Evolutionary conservation across 768 basidiomycete genomes (phyloP), one percentile per base, ranked within the genome.

Genomic region (Agrocybe praecox): DNA sequence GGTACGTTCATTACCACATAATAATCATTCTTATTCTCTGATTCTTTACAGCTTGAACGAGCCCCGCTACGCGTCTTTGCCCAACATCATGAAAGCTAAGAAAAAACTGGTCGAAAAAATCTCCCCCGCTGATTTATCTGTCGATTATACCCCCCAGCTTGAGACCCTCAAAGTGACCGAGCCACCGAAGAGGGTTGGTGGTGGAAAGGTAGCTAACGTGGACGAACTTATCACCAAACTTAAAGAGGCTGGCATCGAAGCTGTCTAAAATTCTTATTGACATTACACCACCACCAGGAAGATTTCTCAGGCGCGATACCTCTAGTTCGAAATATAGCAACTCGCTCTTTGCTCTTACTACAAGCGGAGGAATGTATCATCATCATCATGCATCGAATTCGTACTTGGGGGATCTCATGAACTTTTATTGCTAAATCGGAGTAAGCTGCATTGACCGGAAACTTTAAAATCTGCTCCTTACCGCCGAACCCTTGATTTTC

Each of bases 41-140:
- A 9, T 26, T 44, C 14, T 32, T 49, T 40, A 36, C 36, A 92
- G 90, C 61, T 73, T 95, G 58, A 94, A 94, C 64, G 90, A 96
- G 72, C 96, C 96, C 0, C 89, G 96, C 63, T 99, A 97, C 67
- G 97, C 97, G 0, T 94, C 96, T n/a, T 72, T 99, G 57, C 94
- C 94, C 3, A 95, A 94, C 64, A 96, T 96, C 73, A 96, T 96
- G 93, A 96, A 96, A 74, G 97, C 97, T n/a, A 98, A 98, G 82
- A 99, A 98, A 83, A 99, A 99, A 77, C 88, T 90, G 14, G 74
- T 98, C 43, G 88, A 96, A 74, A 94, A 92, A 67, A 65, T 97
- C 50, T 84, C 83, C 15, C 80, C 94, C 1, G 77, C 79, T 21
- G 94, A 95, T 63, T 85, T 98, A 21, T 86, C 87, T 7, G 77